Base-by-base conservation (phyloP, 257 asterid genomes). In the Ballota nigra region DNA sequence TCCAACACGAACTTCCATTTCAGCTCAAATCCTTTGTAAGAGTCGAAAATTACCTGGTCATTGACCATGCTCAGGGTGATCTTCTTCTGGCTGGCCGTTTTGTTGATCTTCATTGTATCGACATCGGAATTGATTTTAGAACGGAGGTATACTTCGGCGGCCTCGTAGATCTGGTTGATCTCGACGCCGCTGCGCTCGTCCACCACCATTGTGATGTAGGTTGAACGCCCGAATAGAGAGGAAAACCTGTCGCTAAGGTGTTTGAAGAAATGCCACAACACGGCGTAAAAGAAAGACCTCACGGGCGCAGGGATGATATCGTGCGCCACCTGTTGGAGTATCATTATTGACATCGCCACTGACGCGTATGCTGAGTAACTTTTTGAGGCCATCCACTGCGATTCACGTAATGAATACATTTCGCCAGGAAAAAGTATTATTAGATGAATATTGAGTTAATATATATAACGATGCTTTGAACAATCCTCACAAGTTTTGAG, bases 291-390 rank as follows among this genome's bases (percentile, higher is more conserved):
- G 53, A 68, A 80, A 19, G 81, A 19, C 5, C 59, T 77, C 10
- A 87, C 65, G 0, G 85, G 81, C 11, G 52, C 76, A 0, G 98
- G 96, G 40, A 92, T 71, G 8, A 89, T 2, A 16, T 92, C 94
- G 45, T 83, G 74, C 23, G 82, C 82, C 77, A 90, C 59, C 8
- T 96, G 80, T 1, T 95, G 88, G 74, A 88, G 63, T 0, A 92
- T 80, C 97, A 92, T 90, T 81, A 84, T 49, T 1, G 92, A 72
- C 2, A 88, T 85, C 12, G 98, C 92, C 61, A 87, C 45, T 15
- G 95, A 87, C 8, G 98, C 97, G 82, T 90, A 92, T 20, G 96
- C 89, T 6, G 95, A 78, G 90, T 90, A 92, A 1, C 85, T 34
- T 15, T 86, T 73, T 0, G 92, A 34, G 0, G 92, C 83, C 75